A percentile compares a stretch with the other conserved stretches of the same genome.
Evolutionary conservation across 768 basidiomycete species (phyloP).

Genomic region (Suillus cothurnatus): DNA sequence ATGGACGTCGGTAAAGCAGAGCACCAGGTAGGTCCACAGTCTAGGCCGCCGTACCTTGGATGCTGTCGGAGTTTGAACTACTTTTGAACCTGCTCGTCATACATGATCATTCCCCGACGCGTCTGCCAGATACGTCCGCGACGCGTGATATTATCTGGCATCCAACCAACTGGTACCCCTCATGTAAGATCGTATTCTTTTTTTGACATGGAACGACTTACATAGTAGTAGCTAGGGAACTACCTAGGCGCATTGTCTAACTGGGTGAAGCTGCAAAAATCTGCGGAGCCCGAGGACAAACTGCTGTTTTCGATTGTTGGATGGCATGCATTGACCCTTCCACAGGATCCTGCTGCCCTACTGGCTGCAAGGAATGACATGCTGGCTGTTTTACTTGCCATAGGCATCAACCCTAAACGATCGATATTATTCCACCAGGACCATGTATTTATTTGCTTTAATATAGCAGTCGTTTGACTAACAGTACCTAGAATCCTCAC

Average conservation of each 20-base stretch:
- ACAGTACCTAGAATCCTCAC: slow-evolving; percentile 61
- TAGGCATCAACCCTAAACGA: slow-evolving; percentile 79
- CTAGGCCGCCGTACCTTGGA: not conserved
- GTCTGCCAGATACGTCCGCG: slow-evolving; percentile 14
- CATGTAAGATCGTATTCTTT: slow-evolving; percentile 57
- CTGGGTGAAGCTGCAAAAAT: slow-evolving; percentile 81
- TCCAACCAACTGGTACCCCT: slow-evolving; percentile 91
- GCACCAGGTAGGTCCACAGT: too few relatives aligned
- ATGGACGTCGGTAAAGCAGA: slow-evolving; percentile 1
- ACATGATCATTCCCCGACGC: slow-evolving; percentile 20
- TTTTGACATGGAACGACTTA: slow-evolving; percentile 11
- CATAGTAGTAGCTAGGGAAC: slow-evolving; percentile 74
- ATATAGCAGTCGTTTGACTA: slow-evolving; percentile 54
- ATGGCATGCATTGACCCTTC: slow-evolving; percentile 92
- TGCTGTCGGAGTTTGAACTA: slow-evolving; percentile 33
- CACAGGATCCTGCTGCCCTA: slow-evolving; percentile 75
- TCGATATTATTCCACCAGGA: slow-evolving; percentile 88
- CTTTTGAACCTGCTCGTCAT: not conserved
- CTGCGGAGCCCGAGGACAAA: slow-evolving; percentile 56
- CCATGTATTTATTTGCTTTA: slow-evolving; percentile 49
- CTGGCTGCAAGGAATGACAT: slow-evolving; percentile 67
- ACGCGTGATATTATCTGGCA: slow-evolving; percentile 80
- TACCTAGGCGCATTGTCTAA: slow-evolving; percentile 89
- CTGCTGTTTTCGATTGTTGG: slow-evolving; percentile 89
- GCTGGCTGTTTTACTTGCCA: slow-evolving; percentile 81